Conservation (phyloP, 768 basidiomycete species). For the Gloeopeniophorella convolvens region DNA sequence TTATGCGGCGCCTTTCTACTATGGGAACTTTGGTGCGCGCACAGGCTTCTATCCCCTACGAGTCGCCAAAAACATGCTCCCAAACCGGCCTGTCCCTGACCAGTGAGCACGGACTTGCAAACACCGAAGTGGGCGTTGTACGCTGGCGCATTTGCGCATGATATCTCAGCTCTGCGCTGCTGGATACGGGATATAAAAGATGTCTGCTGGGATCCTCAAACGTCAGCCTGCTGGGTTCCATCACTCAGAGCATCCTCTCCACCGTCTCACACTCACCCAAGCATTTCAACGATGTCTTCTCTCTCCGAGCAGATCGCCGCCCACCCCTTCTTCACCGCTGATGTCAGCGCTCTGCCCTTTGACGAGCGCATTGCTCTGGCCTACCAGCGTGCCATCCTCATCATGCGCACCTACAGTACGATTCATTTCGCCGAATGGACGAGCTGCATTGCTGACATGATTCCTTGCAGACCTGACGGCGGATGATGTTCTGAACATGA, state of each 20-base stretch:
- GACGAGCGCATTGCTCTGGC: slow-evolving; percentile 7
- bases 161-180: background rate
- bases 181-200: background rate
- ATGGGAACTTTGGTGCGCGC: no score
- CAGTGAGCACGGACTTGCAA: background rate
- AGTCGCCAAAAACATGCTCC: background rate
- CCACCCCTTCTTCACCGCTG: slow-evolving; percentile 3
- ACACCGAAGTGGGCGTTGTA: background rate
- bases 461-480: slow-evolving; percentile 31
- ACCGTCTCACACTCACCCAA: background rate
- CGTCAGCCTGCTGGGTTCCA: background rate
- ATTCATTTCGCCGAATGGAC: background rate
- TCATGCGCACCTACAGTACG: slow-evolving; percentile 11
- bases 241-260: background rate
- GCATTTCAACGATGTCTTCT: background rate
- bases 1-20: no score
- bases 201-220: background rate
- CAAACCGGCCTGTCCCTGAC: no score
- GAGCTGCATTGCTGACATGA: background rate
- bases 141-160: background rate
- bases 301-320: slow-evolving; percentile 2
- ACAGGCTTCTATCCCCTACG: no score
- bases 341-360: slow-evolving; percentile 1
- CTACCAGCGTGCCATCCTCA: slow-evolving; percentile 6
- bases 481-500: slow-evolving; percentile 43